phyloP scores from a whole-genome alignment of 495 filamentous ascomycete genomes.

The Xylaria scruposa region DNA sequence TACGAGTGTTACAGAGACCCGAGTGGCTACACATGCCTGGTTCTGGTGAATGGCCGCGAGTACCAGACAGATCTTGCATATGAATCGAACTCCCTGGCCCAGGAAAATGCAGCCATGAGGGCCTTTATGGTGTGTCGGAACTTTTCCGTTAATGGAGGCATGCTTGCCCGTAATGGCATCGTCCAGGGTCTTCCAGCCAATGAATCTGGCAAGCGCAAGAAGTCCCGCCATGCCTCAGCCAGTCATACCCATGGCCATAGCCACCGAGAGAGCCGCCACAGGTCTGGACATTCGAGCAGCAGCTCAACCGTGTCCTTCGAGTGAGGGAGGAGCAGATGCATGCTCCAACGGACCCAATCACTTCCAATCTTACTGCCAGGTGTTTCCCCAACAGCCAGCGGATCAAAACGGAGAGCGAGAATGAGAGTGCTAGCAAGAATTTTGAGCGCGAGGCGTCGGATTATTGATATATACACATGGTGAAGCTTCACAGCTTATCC shows the following conservation, averaged over 20 bases:
- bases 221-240: conserved; percentile 53
- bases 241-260: conserved; percentile 44
- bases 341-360: conserved; percentile 21
- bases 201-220: conserved; percentile 57
- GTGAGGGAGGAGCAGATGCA: conserved; percentile 39
- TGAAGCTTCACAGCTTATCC: conserved; percentile 57
- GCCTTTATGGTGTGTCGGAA: conserved; percentile 98
- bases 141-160: conserved; percentile 97
- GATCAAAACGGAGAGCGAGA: conserved; percentile 36
- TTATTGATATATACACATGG: conserved; percentile 53
- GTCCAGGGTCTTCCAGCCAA: conserved; percentile 84
- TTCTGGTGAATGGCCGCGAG: conserved; percentile 94
- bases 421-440: conserved; percentile 22
- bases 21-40: conserved; percentile 85
- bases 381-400: conserved; percentile 35
- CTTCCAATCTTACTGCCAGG: conserved; percentile 20
- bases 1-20: conserved; percentile 80
- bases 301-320: conserved; percentile 64
- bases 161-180: conserved; percentile 80
- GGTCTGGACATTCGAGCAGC: conserved; percentile 62
- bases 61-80: conserved; percentile 91
- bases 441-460: conserved; percentile 36
- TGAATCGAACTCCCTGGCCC: conserved; percentile 79
- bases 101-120: conserved; percentile 94
- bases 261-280: conserved; percentile 48